phyloP scores from a whole-genome alignment of 179 eudicot species.

The Beta macrorhiza region DNA sequence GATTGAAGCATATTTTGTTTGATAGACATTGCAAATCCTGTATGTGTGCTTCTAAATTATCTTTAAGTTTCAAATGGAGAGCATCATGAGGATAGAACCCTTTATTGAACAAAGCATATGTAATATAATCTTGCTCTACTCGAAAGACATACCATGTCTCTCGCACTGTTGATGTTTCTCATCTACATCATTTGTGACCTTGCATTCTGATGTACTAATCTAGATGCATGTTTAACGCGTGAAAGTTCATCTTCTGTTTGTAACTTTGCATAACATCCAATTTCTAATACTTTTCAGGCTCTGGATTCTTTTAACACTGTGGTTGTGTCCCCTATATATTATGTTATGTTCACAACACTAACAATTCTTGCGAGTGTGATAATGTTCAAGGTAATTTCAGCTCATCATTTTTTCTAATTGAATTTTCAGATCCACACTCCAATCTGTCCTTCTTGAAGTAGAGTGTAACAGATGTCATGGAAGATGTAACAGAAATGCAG shows the following conservation, averaged over 20 bases:
- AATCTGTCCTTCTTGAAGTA: background rate
- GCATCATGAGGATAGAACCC: background rate
- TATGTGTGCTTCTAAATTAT: background rate
- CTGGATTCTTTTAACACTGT: slow-evolving; percentile 71
- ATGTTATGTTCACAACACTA: slow-evolving; percentile 75
- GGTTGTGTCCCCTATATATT: slow-evolving; percentile 71
- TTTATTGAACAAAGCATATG: background rate
- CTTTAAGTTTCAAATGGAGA: background rate
- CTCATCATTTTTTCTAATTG: background rate
- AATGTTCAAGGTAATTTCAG: slow-evolving; percentile 61
- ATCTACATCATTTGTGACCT: background rate
- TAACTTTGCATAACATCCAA: background rate
- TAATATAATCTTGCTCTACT: too few species aligned
- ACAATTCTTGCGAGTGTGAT: slow-evolving; percentile 67
- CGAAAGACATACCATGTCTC: background rate
- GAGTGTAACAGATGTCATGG: background rate
- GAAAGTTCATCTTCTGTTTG: background rate
- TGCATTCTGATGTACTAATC: background rate
- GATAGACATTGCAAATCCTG: background rate
- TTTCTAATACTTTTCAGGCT: slow-evolving; percentile 45
- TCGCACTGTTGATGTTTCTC: background rate
- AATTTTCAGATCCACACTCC: too few species aligned
- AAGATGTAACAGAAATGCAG: background rate
- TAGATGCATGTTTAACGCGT: background rate
- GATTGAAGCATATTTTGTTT: background rate